A percentile compares a stretch with the other conserved stretches of the same genome.
Conservation (phyloP, 2,329 filamentous ascomycete species). For the Chaetomium sp. region DNA sequence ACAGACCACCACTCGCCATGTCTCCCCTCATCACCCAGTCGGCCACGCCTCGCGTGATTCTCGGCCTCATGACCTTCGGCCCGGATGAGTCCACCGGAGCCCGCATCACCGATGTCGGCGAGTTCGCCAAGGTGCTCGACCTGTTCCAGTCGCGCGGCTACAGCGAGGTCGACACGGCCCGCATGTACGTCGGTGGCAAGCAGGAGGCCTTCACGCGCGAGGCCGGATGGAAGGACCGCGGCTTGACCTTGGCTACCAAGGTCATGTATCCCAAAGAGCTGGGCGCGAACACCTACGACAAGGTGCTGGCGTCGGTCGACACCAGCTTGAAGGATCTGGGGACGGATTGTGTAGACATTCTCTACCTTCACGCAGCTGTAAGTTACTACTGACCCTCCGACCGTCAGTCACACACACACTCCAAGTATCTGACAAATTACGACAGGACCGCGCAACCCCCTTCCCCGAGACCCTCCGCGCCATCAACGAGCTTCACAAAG, state of each 20-base stretch:
- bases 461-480: slow-evolving; percentile 71
- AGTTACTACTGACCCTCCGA: slow-evolving; percentile 6
- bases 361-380: slow-evolving; percentile 71
- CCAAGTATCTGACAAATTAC: background rate
- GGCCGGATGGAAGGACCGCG: slow-evolving; percentile 68
- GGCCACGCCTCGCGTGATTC: slow-evolving; percentile 52
- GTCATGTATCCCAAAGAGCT: slow-evolving; percentile 59
- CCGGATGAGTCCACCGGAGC: slow-evolving; percentile 59
- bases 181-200: slow-evolving; percentile 65
- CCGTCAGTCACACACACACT: background rate
- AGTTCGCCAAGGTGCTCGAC: slow-evolving; percentile 66
- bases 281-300: slow-evolving; percentile 64
- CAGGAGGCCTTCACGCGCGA: slow-evolving; percentile 70
- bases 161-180: slow-evolving; percentile 73
- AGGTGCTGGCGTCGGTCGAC: slow-evolving; percentile 66
- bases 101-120: slow-evolving; percentile 59
- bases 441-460: slow-evolving; percentile 53
- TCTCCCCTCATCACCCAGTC: slow-evolving; percentile 33
- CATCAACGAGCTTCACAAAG: slow-evolving; percentile 69
- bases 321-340: slow-evolving; percentile 71
- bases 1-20: slow-evolving; percentile 2
- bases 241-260: slow-evolving; percentile 70
- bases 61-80: slow-evolving; percentile 73
- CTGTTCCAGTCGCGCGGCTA: slow-evolving; percentile 68
- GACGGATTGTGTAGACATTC: slow-evolving; percentile 69